Evolutionary conservation across 176 grass and related monocot species (phyloP).

Genomic region (Miscanthus lutarioriparius): DNA sequence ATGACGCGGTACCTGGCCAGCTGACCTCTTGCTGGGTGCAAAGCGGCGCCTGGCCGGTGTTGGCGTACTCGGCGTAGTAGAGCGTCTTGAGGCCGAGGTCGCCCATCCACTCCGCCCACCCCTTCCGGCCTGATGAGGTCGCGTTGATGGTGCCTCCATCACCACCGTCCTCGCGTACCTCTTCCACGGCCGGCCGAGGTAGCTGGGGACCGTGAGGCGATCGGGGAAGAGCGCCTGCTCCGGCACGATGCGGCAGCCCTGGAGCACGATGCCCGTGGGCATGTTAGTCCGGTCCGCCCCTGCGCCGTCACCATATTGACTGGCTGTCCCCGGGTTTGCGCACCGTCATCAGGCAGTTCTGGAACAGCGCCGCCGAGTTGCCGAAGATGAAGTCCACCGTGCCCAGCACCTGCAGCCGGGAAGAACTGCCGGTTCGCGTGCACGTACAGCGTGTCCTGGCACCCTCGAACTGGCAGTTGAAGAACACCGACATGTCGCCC

Average conservation of each 20-base stretch:
- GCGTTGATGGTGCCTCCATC: slow-evolving; percentile 73
- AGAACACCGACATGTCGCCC: slow-evolving; percentile 65
- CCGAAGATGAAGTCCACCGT: slow-evolving; percentile 93
- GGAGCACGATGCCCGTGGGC: slow-evolving; percentile 74
- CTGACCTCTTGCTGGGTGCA: slow-evolving; percentile 59
- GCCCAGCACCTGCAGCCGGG: slow-evolving; percentile 70
- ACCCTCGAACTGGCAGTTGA: slow-evolving; percentile 79
- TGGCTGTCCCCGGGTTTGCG: slow-evolving; percentile 70
- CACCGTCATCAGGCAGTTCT: slow-evolving; percentile 86
- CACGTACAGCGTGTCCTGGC: slow-evolving; percentile 89
- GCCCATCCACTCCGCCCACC: slow-evolving; percentile 67
- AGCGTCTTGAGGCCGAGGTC: slow-evolving; percentile 58
- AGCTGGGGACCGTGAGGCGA: slow-evolving; percentile 49
- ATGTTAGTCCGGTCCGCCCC: slow-evolving; percentile 68
- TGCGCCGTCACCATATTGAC: slow-evolving; percentile 74
- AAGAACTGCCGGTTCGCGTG: slow-evolving; percentile 76
- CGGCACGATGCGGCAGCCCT: slow-evolving; percentile 72
- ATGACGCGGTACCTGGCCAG: slow-evolving; percentile 78
- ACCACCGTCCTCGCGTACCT: slow-evolving; percentile 60
- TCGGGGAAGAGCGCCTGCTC: slow-evolving; percentile 58
- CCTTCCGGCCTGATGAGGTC: slow-evolving; percentile 74
- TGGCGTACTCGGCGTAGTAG: slow-evolving; percentile 86
- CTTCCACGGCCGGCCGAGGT: slow-evolving; percentile 93
- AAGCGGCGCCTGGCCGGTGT: slow-evolving; percentile 70
- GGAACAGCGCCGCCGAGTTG: slow-evolving; percentile 69